phyloP scores from a whole-genome alignment of 1,284 basidiomycete species.

The Rhodotorula mucilaginosa region DNA sequence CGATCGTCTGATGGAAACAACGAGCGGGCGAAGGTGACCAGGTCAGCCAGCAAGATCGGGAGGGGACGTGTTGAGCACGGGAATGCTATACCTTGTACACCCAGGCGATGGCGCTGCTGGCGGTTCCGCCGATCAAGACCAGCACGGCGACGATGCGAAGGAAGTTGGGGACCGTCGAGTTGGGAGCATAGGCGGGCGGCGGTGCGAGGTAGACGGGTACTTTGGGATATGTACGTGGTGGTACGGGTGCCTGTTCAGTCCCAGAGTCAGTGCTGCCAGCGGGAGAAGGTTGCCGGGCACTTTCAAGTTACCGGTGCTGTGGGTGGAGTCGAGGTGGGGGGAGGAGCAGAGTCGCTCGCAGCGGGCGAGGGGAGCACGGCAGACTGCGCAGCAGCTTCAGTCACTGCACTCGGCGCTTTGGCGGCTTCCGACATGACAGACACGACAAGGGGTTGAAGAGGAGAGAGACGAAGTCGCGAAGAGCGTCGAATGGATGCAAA shows the following conservation, averaged over 20 bases:
- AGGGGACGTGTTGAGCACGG: not conserved
- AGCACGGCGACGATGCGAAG: conserved; percentile 17
- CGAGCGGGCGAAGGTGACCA: not conserved
- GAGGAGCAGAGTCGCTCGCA: conserved; percentile 21
- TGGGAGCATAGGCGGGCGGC: conserved; percentile 27
- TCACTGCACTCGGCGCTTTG: conserved; percentile 7
- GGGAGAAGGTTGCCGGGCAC: conserved; percentile 1
- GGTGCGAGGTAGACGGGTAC: not conserved
- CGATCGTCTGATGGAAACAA: not conserved
- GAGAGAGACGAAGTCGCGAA: not conserved
- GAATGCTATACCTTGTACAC: conserved; percentile 24
- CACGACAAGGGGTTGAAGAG: not conserved
- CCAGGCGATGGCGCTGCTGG: conserved; percentile 17
- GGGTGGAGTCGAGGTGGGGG: conserved; percentile 2
- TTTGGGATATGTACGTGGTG: conserved; percentile 10
- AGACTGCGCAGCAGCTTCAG: not conserved
- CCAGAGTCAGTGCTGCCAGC: not conserved
- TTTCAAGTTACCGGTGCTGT: not conserved
- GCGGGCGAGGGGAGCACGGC: not conserved
- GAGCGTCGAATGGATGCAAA: not conserved
- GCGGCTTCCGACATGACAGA: not conserved
- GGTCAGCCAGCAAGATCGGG: not conserved
- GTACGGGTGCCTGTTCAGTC: conserved; percentile 2
- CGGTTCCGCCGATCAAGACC: conserved; percentile 26
- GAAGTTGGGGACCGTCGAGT: conserved; percentile 32